Evolutionary conservation across 768 basidiomycete genomes (phyloP).

Genomic region (Boletus bicolor): DNA sequence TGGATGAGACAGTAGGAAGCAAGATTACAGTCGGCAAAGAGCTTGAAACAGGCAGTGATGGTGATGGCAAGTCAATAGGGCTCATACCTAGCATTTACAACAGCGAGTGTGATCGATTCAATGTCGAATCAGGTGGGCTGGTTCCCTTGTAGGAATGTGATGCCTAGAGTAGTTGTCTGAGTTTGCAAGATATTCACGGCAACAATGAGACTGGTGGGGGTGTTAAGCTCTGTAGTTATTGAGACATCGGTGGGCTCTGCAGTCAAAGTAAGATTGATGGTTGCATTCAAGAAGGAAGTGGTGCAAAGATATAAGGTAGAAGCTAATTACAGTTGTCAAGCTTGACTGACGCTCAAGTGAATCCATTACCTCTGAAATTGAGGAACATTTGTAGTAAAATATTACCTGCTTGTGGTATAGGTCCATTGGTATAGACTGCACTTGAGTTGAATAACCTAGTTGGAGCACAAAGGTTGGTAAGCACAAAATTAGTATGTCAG

Average conservation of each 20-base stretch:
- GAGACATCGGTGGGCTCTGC: conserved; percentile 35
- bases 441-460: no score
- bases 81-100: conserved; percentile 36
- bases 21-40: conserved; percentile 13
- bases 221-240: conserved; percentile 38
- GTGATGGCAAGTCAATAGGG: background rate
- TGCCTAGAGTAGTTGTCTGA: conserved; percentile 40
- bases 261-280: conserved; percentile 49
- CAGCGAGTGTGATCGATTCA: conserved; percentile 36
- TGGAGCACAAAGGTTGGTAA: no score
- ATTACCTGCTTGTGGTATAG: conserved; percentile 37
- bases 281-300: conserved; percentile 46
- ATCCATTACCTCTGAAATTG: conserved; percentile 46
- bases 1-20: conserved; percentile 8
- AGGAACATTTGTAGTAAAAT: conserved; percentile 59
- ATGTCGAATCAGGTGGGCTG: conserved; percentile 37
- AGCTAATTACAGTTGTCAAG: conserved; percentile 30
- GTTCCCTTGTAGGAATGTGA: conserved; percentile 37
- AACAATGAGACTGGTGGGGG: conserved; percentile 37
- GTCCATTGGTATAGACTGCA: conserved; percentile 40
- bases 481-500: no score
- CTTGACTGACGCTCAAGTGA: background rate
- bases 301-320: conserved; percentile 43
- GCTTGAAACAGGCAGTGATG: conserved; percentile 24
- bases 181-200: conserved; percentile 40